A percentile compares a stretch with the other conserved stretches of the same genome.
phyloP scores from a whole-genome alignment of 768 basidiomycete genomes.

The Leccinum sublutescens region DNA sequence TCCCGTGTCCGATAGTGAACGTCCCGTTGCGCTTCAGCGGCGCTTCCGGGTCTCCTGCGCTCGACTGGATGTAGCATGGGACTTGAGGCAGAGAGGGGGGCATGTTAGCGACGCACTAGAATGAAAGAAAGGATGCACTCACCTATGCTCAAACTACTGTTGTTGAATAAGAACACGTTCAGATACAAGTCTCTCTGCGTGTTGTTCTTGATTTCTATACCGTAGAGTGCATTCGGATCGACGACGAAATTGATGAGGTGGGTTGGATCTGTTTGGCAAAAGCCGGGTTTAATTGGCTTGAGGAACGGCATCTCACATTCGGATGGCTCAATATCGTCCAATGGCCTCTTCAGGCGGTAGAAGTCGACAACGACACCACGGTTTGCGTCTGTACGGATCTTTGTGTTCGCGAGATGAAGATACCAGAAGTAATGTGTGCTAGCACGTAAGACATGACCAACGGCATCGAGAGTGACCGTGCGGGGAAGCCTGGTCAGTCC shows the following conservation, averaged over 20 bases:
- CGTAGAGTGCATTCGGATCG: not conserved
- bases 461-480: not conserved
- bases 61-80: not conserved
- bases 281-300: not conserved
- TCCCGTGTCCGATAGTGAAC: not conserved
- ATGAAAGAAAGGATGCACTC: not conserved
- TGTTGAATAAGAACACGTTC: not conserved
- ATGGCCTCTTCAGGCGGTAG: not conserved
- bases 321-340: not conserved
- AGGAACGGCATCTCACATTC: not conserved
- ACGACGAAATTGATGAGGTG: not conserved
- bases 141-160: not conserved
- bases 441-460: not conserved
- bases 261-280: not conserved
- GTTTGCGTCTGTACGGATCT: not conserved
- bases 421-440: not conserved
- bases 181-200: not conserved
- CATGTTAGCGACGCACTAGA: not conserved
- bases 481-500: not conserved
- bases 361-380: not conserved
- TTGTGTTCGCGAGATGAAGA: not conserved
- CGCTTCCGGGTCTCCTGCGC: not conserved
- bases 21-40: not conserved
- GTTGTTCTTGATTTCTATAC: constrained; percentile 10
- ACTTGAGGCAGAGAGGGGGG: not conserved